These are phyloP conservation scores for Fraxinus xanthoxyloides DNA, from an alignment of 305 asterid genomes.

Conservation along the genomic window DNA sequence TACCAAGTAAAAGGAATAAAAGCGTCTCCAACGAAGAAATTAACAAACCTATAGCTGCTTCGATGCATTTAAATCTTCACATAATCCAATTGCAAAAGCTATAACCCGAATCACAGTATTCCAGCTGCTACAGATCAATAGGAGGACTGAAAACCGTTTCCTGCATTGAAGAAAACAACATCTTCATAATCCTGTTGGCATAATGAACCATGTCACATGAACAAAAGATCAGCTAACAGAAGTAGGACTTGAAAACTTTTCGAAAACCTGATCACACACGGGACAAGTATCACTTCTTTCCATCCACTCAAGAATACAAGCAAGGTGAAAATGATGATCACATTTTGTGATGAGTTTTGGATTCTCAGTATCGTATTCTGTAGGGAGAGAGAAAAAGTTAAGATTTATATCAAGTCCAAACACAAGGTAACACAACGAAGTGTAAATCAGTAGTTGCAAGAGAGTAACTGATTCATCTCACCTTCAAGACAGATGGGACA, in stretches of 20 bases:
- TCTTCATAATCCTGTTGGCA: background rate
- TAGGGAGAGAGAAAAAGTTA: constrained; percentile 16
- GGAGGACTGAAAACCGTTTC: constrained; percentile 66
- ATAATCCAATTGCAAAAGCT: background rate
- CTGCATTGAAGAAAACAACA: constrained; percentile 43
- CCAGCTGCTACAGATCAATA: constrained; percentile 30
- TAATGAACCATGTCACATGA: background rate
- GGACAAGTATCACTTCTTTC: constrained; percentile 93
- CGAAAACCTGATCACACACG: constrained; percentile 74
- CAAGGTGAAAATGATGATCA: constrained; percentile 85
- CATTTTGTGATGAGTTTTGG: constrained; percentile 85
- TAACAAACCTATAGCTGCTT: background rate
- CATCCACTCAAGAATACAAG: constrained; percentile 95
- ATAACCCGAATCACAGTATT: constrained; percentile 16
- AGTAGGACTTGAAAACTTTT: background rate
- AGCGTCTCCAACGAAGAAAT: background rate
- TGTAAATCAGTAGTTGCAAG: constrained; percentile 9
- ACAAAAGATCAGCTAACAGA: constrained; percentile 3
- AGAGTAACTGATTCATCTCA: constrained; percentile 18
- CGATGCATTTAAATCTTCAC: background rate
- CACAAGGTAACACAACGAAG: background rate
- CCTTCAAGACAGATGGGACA: constrained; percentile 97
- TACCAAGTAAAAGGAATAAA: background rate
- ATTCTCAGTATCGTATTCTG: constrained; percentile 87
- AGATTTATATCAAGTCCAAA: constrained; percentile 11